A percentile compares a stretch with the other conserved stretches of the same genome.
Evolutionary conservation across 495 filamentous ascomycete species (phyloP).

Genomic region (Friedmanniomyces endolithicus): DNA sequence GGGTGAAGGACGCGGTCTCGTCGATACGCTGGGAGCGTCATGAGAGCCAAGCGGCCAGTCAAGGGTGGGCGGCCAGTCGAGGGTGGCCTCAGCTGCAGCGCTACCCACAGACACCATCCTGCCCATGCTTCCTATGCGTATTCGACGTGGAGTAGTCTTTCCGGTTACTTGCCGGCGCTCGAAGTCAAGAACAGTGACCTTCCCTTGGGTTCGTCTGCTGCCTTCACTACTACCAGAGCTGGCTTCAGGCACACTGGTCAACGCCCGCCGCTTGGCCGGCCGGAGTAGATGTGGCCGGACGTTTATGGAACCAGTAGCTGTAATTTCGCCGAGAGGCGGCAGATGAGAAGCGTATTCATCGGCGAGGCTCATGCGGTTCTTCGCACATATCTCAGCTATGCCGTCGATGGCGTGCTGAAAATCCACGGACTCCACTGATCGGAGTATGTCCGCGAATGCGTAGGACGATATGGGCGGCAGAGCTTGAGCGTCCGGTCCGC

Average conservation of each 20-base stretch:
- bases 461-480: constrained; percentile 34
- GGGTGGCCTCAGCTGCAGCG: constrained; percentile 8
- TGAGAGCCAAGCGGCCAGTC: neutral
- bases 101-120: constrained; percentile 7
- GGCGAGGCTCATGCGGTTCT: constrained; percentile 48
- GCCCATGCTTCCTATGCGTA: constrained; percentile 19
- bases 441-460: constrained; percentile 48
- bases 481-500: neutral
- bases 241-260: constrained; percentile 29
- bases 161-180: neutral
- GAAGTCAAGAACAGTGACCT: constrained; percentile 4
- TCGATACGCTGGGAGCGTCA: neutral
- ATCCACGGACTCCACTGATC: constrained; percentile 43
- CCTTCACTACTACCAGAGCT: constrained; percentile 27
- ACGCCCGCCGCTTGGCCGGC: constrained; percentile 18
- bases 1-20: neutral
- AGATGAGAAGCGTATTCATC: constrained; percentile 54
- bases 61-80: neutral
- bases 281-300: neutral
- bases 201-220: constrained; percentile 9
- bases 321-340: constrained; percentile 47
- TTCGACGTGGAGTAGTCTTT: neutral
- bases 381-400: constrained; percentile 53
- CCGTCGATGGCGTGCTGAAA: constrained; percentile 45
- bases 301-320: constrained; percentile 3